A percentile compares a stretch with the other conserved stretches of the same genome.
Evolutionary conservation across 305 asterid genomes (phyloP).

Genomic region (Fraxinus greggii): DNA sequence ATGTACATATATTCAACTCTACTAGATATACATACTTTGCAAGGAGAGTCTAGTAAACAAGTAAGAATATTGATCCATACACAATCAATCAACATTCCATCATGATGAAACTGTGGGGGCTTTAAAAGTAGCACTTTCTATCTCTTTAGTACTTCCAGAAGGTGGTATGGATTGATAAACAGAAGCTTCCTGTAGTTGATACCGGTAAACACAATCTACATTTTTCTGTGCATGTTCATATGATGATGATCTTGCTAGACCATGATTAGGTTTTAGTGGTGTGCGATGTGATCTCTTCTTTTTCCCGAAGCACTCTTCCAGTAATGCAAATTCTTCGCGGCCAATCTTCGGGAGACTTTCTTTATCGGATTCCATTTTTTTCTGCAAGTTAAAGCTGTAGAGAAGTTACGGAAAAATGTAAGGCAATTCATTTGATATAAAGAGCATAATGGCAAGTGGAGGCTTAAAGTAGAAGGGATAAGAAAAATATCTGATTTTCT

Average conservation of each 20-base stretch:
- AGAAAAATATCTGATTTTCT: neutral
- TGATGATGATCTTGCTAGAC: neutral
- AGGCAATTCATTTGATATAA: neutral
- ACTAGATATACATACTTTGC: neutral
- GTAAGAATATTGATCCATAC: neutral
- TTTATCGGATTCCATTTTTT: neutral
- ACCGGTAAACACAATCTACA: slow-evolving; percentile 11
- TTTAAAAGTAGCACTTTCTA: neutral
- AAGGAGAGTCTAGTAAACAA: neutral
- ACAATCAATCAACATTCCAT: neutral
- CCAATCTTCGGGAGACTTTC: neutral
- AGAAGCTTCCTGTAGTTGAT: slow-evolving; percentile 14
- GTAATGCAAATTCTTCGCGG: neutral
- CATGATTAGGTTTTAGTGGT: neutral
- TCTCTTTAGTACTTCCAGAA: neutral
- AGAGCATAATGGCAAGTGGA: neutral
- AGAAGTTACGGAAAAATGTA: neutral
- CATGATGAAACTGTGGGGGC: neutral
- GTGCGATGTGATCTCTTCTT: neutral
- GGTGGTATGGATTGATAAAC: slow-evolving; percentile 9
- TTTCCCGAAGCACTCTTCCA: neutral
- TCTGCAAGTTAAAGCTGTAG: neutral
- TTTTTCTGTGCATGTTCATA: neutral
- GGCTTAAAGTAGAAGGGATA: neutral
- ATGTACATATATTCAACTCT: neutral